Evolutionary conservation across 768 basidiomycete species (phyloP).

Genomic region (Fistulinella prunicolor): DNA sequence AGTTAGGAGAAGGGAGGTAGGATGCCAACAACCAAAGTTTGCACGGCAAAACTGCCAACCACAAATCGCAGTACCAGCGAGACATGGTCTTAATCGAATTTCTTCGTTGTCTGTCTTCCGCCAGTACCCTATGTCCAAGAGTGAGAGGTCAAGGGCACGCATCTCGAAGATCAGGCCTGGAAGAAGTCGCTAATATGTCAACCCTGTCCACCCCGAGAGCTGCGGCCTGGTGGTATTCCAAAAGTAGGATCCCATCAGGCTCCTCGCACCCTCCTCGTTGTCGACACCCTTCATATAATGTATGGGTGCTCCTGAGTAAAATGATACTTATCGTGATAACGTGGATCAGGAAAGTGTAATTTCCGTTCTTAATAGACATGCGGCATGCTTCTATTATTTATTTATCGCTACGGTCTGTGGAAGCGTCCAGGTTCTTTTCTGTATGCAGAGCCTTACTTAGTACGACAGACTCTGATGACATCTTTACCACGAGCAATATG

Average conservation of each 20-base stretch:
- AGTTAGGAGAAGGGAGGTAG: neutral
- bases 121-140: neutral
- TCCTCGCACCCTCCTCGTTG: slow-evolving; percentile 14
- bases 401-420: neutral
- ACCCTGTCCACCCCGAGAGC: neutral
- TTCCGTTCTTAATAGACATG: neutral
- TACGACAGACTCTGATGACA: neutral
- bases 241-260: neutral
- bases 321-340: neutral
- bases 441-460: neutral
- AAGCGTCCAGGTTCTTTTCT: neutral
- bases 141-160: neutral
- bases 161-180: neutral
- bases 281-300: neutral
- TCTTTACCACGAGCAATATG: neutral
- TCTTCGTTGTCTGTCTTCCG: neutral
- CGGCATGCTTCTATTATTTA: neutral
- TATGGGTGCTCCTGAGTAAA: neutral
- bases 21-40: neutral
- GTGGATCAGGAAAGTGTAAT: too few species aligned
- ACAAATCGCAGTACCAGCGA: too few species aligned
- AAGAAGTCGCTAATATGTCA: neutral
- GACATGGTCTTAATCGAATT: too few species aligned
- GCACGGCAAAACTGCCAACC: too few species aligned
- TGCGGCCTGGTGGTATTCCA: neutral